phyloP scores from a whole-genome alignment of 257 asterid genomes.

The Nicotiana tomentosiformis region DNA sequence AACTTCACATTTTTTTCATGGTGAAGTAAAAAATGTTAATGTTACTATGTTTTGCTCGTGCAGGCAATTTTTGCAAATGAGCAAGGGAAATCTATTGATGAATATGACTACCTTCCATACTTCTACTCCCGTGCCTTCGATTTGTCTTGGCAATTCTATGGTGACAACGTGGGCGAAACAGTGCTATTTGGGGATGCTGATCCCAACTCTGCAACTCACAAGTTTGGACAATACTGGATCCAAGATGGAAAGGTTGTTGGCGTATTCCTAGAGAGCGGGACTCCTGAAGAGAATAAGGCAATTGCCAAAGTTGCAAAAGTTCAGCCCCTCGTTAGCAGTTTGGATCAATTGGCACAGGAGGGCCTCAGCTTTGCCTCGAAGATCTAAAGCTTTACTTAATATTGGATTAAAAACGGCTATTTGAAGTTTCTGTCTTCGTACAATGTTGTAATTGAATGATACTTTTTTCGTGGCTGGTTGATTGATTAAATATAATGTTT shows the following conservation, averaged over 20 bases:
- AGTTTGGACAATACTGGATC: slow-evolving; percentile 88
- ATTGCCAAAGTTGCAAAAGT: slow-evolving; percentile 73
- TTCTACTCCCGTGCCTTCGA: slow-evolving; percentile 85
- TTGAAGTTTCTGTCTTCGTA: background rate
- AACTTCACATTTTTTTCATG: background rate
- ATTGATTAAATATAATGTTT: background rate
- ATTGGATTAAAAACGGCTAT: background rate
- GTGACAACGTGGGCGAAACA: slow-evolving; percentile 73
- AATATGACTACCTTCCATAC: slow-evolving; percentile 82
- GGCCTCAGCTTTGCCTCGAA: slow-evolving; percentile 71
- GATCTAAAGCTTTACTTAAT: slow-evolving; percentile 28
- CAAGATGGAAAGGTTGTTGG: slow-evolving; percentile 79
- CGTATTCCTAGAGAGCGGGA: slow-evolving; percentile 79
- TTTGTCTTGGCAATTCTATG: slow-evolving; percentile 92
- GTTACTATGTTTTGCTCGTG: background rate
- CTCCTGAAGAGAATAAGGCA: slow-evolving; percentile 82
- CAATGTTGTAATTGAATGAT: background rate
- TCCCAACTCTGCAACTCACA: slow-evolving; percentile 68
- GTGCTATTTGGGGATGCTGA: slow-evolving; percentile 69
- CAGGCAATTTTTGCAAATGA: slow-evolving; percentile 80
- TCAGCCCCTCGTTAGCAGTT: slow-evolving; percentile 54
- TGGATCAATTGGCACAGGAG: slow-evolving; percentile 59
- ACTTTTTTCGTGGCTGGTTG: background rate
- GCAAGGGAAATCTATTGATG: slow-evolving; percentile 56
- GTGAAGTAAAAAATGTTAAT: slow-evolving; percentile 2